Conservation (phyloP, 1,284 basidiomycete species). For the Cryptococcus neoformans region DNA sequence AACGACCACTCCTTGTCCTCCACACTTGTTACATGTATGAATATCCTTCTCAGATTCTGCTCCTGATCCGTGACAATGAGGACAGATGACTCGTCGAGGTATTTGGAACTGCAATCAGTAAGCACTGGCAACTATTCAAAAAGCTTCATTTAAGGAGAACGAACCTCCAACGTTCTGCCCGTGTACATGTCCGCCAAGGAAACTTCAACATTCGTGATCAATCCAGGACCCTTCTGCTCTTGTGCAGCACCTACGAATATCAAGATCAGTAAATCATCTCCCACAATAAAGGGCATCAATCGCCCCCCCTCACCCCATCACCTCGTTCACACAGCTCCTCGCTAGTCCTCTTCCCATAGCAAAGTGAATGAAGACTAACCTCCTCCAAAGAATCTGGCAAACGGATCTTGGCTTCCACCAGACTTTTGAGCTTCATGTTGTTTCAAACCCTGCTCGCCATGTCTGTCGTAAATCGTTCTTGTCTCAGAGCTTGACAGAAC, state of each 20-base stretch:
- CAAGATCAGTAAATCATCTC: neutral
- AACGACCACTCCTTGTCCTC: constrained; percentile 78
- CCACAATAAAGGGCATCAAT: too few species aligned
- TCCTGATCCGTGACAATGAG: constrained; percentile 87
- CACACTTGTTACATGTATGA: constrained; percentile 72
- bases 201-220: constrained; percentile 82
- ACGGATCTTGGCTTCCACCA: constrained; percentile 74
- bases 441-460: constrained; percentile 89
- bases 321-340: neutral
- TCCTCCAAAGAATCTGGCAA: constrained; percentile 84
- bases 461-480: constrained; percentile 84
- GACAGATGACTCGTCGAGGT: constrained; percentile 82
- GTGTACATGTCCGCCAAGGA: constrained; percentile 80
- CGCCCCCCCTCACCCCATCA: neutral
- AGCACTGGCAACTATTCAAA: neutral
- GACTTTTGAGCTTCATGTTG: constrained; percentile 63
- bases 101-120: constrained; percentile 67
- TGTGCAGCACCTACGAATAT: constrained; percentile 54
- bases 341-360: neutral
- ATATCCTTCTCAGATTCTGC: constrained; percentile 84
- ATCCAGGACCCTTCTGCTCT: constrained; percentile 77
- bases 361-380: constrained; percentile 50
- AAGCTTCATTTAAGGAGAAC: neutral
- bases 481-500: constrained; percentile 81
- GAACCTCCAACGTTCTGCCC: constrained; percentile 73